Evolutionary conservation across 305 asterid species (phyloP), one percentile per base, ranked within the genome.

Genomic region (Fraxinus latifolia): DNA sequence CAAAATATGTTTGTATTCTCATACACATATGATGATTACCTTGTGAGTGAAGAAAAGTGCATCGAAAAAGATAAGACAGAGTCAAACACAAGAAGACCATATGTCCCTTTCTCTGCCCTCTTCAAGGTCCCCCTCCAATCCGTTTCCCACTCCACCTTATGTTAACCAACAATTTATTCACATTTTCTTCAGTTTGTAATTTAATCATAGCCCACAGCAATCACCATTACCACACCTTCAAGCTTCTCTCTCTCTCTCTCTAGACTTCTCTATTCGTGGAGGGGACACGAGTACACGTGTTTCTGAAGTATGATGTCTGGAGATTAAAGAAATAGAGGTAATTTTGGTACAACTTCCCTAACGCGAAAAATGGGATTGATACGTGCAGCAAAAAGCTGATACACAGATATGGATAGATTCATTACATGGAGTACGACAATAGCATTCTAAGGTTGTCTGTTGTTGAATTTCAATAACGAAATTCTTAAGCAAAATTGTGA

Each of bases 1-100:
- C 91, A 88, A 88, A 85, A 84, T 81, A 79, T 84, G 84, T 79
- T 81, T 73, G 85, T 84, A 82, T 86, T 84, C 79, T 84, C 79
- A 77, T 74, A 82, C 83, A 82, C 86, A 81, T 85, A 80, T 80
- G 86, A 87, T 87, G 83, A 85, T 83, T 85, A 83, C 87, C 91
- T 88, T 88, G 91, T 83, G 91, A 88, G 91, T 88, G 91, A 88
- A 88, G 91, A 85, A 84, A 88, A 88, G 83, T 82, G 87, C 85
- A 81, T 76, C 82, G 80, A 81, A 34, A 79, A 82, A 83, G 75
- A 86, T 72, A 3, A 36, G 83, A 80, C 76, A 83, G 89, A 82
- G 89, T 84, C 88, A 84, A 82, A 84, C 81, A 84, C 85, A 88
- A 88, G 91, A 82, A 88, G 88, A 86, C 88, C 85, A 86, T 78